Percentiles rank a stretch among this genome's conserved stretches.
Conservation (phyloP, 768 basidiomycete genomes). For the Pleurotus citrinopileatus region DNA sequence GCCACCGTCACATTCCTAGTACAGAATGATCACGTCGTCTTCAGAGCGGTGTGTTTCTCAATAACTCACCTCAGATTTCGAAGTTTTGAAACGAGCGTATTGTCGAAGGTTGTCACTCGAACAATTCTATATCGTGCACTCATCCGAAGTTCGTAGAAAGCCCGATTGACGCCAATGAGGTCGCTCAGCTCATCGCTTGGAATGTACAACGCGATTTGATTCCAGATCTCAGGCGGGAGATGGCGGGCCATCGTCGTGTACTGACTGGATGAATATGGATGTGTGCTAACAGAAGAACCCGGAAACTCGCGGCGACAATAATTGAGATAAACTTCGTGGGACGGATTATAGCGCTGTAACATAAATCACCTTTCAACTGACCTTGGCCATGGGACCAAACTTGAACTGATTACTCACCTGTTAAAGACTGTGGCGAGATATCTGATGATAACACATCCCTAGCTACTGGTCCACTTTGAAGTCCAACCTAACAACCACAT, state of each 20-base stretch:
- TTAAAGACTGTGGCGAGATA: too few relatives aligned
- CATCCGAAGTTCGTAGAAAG: not conserved
- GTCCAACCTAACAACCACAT: too few relatives aligned
- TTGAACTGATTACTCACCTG: too few relatives aligned
- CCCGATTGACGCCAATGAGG: not conserved
- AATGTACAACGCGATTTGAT: not conserved
- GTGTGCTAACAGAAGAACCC: not conserved
- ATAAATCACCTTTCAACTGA: too few relatives aligned
- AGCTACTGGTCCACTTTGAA: too few relatives aligned
- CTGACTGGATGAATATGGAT: not conserved
- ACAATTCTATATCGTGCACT: not conserved
- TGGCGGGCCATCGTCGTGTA: not conserved
- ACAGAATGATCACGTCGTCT: not conserved
- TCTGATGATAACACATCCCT: too few relatives aligned
- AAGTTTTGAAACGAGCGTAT: not conserved
- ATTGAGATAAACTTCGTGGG: too few relatives aligned
- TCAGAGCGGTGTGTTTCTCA: too few relatives aligned
- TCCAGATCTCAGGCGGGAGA: not conserved
- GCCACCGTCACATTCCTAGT: not conserved
- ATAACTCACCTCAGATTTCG: not conserved
- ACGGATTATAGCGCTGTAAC: too few relatives aligned
- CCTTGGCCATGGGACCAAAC: too few relatives aligned
- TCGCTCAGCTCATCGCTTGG: not conserved
- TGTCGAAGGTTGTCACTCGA: not conserved
- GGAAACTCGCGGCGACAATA: not conserved